phyloP scores from a whole-genome alignment of 768 basidiomycete genomes.

The Gautieria morchelliformis region DNA sequence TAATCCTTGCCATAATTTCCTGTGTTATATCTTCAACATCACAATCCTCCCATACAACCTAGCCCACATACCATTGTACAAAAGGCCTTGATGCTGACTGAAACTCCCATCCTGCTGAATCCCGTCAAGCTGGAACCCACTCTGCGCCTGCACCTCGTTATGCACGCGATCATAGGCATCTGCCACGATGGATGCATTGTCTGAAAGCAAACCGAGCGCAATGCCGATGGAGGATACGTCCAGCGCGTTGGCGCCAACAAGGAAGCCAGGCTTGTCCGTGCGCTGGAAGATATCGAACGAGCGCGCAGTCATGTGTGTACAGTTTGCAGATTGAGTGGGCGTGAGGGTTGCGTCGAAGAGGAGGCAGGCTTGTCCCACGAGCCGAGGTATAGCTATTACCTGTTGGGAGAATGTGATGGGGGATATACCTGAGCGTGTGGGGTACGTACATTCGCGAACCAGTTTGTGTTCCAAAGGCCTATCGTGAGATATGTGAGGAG shows the following conservation, averaged over 20 bases:
- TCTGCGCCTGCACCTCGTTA: conserved; percentile 39
- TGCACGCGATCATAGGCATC: conserved; percentile 46
- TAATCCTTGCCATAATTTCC: conserved; percentile 55
- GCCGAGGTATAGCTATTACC: conserved; percentile 51
- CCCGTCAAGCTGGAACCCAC: conserved; percentile 45
- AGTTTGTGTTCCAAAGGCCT: conserved; percentile 50
- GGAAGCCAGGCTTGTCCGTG: conserved; percentile 32
- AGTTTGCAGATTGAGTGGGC: conserved; percentile 31
- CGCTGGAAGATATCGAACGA: conserved; percentile 39
- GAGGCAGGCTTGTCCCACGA: conserved; percentile 49
- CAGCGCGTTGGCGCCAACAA: conserved; percentile 58
- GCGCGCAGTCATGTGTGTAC: conserved; percentile 40
- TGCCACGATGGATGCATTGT: conserved; percentile 27
- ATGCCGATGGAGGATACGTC: conserved; percentile 58
- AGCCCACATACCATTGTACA: conserved; percentile 41
- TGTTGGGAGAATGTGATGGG: conserved; percentile 14
- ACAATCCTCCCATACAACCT: background rate
- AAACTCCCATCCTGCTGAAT: conserved; percentile 39
- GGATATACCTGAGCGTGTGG: background rate
- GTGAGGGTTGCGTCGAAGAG: conserved; percentile 41
- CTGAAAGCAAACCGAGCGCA: conserved; percentile 30
- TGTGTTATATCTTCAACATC: background rate
- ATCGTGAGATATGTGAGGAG: background rate
- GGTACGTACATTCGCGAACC: conserved; percentile 47
- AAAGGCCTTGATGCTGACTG: conserved; percentile 48